Conservation (phyloP, 345 rosid species). For the Gossypioides kirkii region DNA sequence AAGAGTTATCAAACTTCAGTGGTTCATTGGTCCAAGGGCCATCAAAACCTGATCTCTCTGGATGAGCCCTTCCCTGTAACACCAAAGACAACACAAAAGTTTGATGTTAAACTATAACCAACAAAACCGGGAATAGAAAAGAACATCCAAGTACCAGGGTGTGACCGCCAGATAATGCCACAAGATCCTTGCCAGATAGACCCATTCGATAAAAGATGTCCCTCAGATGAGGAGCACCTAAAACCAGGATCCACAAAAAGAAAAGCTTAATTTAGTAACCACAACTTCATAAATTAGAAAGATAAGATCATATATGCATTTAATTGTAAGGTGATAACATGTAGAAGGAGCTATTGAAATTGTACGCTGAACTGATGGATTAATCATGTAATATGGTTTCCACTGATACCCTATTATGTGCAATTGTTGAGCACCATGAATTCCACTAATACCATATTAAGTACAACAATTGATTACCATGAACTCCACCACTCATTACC, state of each 20-base stretch:
- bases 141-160: slow-evolving; percentile 35
- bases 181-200: slow-evolving; percentile 77
- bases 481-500: neutral
- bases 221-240: slow-evolving; percentile 71
- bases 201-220: slow-evolving; percentile 91
- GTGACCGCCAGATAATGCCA: slow-evolving; percentile 61
- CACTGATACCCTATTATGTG: neutral
- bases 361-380: neutral
- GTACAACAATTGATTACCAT: neutral
- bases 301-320: neutral
- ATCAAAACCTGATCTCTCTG: slow-evolving; percentile 90
- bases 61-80: slow-evolving; percentile 83
- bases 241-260: slow-evolving; percentile 11
- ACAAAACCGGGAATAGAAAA: neutral
- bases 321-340: neutral
- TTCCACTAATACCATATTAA: no score
- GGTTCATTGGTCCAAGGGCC: slow-evolving; percentile 98
- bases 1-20: slow-evolving; percentile 85
- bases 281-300: neutral
- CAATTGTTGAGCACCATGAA: neutral
- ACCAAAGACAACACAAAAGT: slow-evolving; percentile 16
- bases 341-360: neutral
- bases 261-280: neutral
- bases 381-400: neutral
- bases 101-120: neutral